Evolutionary conservation across 441 rosid species (phyloP).

Genomic region (Gossypium trilobum): DNA sequence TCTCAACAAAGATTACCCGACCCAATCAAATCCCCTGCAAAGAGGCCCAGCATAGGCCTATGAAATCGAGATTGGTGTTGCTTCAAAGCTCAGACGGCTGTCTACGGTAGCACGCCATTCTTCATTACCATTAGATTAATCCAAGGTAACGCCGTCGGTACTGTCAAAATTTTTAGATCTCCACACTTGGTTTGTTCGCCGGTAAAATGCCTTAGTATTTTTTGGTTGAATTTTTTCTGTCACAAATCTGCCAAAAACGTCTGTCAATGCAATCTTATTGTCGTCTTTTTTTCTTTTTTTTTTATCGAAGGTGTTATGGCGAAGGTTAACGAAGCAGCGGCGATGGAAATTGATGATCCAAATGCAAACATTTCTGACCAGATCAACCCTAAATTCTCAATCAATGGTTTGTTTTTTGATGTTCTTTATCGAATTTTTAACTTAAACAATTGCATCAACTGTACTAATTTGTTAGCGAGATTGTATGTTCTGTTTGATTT

Average conservation of each 20-base stretch:
- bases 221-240: background rate
- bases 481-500: background rate
- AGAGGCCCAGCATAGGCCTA: background rate
- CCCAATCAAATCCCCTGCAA: background rate
- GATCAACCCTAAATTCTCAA: constrained; percentile 61
- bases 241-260: background rate
- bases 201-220: background rate
- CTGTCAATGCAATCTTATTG: background rate
- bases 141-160: background rate
- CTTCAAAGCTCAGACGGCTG: too few species aligned
- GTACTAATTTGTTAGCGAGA: background rate
- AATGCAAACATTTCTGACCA: constrained; percentile 45
- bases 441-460: background rate
- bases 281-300: background rate
- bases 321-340: constrained; percentile 34
- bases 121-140: background rate
- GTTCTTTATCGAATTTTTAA: background rate
- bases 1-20: background rate
- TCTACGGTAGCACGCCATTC: too few species aligned
- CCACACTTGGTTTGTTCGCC: background rate
- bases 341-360: constrained; percentile 70
- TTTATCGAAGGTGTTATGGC: constrained; percentile 28
- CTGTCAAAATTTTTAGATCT: background rate
- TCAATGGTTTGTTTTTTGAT: constrained; percentile 45
- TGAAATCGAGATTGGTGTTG: too few species aligned